Evolutionary conservation across 352 stramenopile genomes (phyloP), one percentile per base, ranked within the genome.

Genomic region (Pythium graminicola): DNA sequence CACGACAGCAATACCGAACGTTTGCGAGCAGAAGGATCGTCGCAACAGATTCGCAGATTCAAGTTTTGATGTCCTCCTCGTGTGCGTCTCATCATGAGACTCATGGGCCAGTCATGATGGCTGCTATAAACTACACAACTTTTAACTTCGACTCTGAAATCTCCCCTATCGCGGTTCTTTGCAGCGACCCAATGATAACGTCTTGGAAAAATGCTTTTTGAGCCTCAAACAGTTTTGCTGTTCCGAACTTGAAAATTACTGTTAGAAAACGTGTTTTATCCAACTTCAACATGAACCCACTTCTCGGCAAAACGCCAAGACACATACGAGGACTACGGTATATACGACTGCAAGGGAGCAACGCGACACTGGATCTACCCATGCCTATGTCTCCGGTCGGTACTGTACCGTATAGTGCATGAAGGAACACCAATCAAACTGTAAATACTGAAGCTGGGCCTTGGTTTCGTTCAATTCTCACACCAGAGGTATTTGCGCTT

Each of bases 241-340:
- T 16, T 42, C 36, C 1, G 10, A 42, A 14, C 16, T 38, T 38
- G 9, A 9, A 16, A 38, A 38, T 38, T 14, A 38, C 31, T 38
- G 31, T 24, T 8, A 42, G n/a, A 27, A 22, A 26, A 16, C 27
- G 43, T 14, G 24, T 50, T 50, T 16, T 20, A 50, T 19, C 43
- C 16, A 50, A 50, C 43, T 50, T 50, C 43, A 50, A 50, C 43
- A 27, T 50, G 43, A 50, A 50, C 35, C 43, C 22, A 29, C 27
- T 20, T 6, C n/a, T 33, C 39, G 27, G 31, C 9, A 44, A 44
- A 24, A 4, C 14, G 26, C 16, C 6, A 44, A 24, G 17, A 23
- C n/a, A 44, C 3, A 44, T 22, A 5, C 11, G 31, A 38, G 16
- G 31, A 38, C 31, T 38, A 38, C 9, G 16, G 9, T 16, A 38